A percentile compares a stretch with the other conserved stretches of the same genome.
These are phyloP conservation scores for Candida silvicultrix DNA, from an alignment of 805 yeast genomes.

Conservation along the genomic window DNA sequence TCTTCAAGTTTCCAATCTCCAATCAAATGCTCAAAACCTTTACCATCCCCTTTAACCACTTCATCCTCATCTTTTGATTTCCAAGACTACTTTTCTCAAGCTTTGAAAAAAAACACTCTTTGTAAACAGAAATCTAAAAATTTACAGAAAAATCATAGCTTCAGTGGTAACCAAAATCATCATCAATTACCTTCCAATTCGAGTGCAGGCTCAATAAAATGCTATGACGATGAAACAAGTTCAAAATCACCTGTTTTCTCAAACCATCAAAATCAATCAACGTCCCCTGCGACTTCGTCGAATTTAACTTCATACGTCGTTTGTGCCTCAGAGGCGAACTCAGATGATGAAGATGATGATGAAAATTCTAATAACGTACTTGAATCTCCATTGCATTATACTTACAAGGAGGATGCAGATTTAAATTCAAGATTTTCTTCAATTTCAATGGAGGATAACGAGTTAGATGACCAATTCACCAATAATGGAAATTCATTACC, in stretches of 20 bases:
- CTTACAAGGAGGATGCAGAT: background rate
- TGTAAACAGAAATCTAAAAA: background rate
- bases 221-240: conserved; percentile 6
- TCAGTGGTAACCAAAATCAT: conserved; percentile 5
- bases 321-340: conserved; percentile 6
- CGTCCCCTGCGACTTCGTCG: background rate
- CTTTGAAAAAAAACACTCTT: background rate
- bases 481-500: background rate
- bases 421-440: conserved; percentile 1
- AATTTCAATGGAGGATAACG: background rate
- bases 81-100: background rate
- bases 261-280: background rate
- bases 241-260: background rate
- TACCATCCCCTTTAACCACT: conserved; percentile 38
- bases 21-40: conserved; percentile 38
- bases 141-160: background rate
- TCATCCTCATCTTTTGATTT: conserved; percentile 10
- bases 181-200: conserved; percentile 1
- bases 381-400: background rate
- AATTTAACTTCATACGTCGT: conserved; percentile 1
- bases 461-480: background rate
- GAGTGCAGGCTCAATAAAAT: conserved; percentile 8
- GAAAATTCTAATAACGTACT: background rate
- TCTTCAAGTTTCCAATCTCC: conserved; percentile 8
- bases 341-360: conserved; percentile 10